Percentiles rank a stretch among this genome's conserved stretches.
Evolutionary conservation across 345 rosid genomes (phyloP).

Genomic region (Luvunga scandens): DNA sequence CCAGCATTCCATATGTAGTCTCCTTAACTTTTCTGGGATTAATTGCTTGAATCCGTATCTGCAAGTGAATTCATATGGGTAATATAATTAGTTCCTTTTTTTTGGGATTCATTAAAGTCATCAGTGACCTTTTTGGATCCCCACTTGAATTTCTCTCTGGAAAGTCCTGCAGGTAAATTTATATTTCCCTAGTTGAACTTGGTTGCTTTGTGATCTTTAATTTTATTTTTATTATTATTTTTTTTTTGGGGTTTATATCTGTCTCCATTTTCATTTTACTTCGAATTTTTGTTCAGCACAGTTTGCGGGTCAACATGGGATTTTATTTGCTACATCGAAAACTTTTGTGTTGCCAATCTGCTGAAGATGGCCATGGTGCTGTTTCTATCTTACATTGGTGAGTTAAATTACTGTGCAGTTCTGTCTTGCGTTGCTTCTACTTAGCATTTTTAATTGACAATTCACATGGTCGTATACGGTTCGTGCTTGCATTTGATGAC

Average conservation of each 20-base stretch:
- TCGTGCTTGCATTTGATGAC: too few relatives aligned
- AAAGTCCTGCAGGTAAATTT: slow-evolving; percentile 53
- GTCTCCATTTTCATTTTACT: neutral
- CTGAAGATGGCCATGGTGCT: slow-evolving; percentile 40
- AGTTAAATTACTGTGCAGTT: neutral
- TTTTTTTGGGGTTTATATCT: neutral
- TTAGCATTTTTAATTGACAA: too few relatives aligned
- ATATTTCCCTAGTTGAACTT: neutral
- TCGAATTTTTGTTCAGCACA: slow-evolving; percentile 25
- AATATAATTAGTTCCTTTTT: slow-evolving; percentile 38
- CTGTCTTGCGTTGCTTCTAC: too few relatives aligned
- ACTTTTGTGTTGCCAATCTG: slow-evolving; percentile 51
- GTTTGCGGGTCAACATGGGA: slow-evolving; percentile 55
- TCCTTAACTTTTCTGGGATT: neutral
- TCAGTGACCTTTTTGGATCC: slow-evolving; percentile 42
- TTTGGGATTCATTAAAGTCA: slow-evolving; percentile 31
- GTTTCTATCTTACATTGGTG: slow-evolving; percentile 30
- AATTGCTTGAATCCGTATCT: neutral
- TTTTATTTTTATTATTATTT: neutral
- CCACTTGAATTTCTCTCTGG: slow-evolving; percentile 53
- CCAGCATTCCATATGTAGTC: neutral
- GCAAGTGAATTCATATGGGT: slow-evolving; percentile 25
- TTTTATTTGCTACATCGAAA: slow-evolving; percentile 47
- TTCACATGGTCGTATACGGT: too few relatives aligned
- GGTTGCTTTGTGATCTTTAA: neutral